These are phyloP conservation scores for Plasmodium falciparum DNA, from an alignment of 169 alveolate genomes.

Conservation along the genomic window DNA sequence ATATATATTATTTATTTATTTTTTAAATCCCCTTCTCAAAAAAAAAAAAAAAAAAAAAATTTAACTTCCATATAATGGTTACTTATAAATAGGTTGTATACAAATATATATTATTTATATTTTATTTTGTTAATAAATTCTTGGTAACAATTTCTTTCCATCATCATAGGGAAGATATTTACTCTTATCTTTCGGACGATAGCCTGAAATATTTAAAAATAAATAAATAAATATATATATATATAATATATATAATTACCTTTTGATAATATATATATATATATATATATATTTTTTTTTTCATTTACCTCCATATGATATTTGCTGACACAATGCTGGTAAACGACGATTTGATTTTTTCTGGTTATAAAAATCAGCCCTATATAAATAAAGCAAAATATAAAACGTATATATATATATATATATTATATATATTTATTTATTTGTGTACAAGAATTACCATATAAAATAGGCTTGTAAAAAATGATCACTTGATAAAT, in stretches of 20 bases:
- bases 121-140: constrained; percentile 48
- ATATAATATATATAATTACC: background rate
- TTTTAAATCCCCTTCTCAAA: too few relatives aligned
- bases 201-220: constrained; percentile 37
- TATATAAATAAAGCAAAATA: constrained; percentile 12
- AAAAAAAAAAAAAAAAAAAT: too few relatives aligned
- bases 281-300: constrained; percentile 9
- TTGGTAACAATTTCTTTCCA: constrained; percentile 72
- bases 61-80: too few relatives aligned
- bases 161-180: constrained; percentile 72
- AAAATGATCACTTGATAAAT: constrained; percentile 69
- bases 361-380: constrained; percentile 75
- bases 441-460: constrained; percentile 9
- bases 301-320: constrained; percentile 74
- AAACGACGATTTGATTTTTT: constrained; percentile 76
- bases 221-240: constrained; percentile 6
- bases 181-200: constrained; percentile 71
- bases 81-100: too few relatives aligned
- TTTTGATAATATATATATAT: background rate
- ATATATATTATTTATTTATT: too few relatives aligned
- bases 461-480: constrained; percentile 69
- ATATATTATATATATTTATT: background rate
- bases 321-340: constrained; percentile 67
- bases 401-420: background rate
- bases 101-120: background rate